A percentile compares a stretch with the other conserved stretches of the same genome.
These are phyloP conservation scores for Hydnum rufescens DNA, from an alignment of 768 basidiomycete genomes.

Conservation along the genomic window DNA sequence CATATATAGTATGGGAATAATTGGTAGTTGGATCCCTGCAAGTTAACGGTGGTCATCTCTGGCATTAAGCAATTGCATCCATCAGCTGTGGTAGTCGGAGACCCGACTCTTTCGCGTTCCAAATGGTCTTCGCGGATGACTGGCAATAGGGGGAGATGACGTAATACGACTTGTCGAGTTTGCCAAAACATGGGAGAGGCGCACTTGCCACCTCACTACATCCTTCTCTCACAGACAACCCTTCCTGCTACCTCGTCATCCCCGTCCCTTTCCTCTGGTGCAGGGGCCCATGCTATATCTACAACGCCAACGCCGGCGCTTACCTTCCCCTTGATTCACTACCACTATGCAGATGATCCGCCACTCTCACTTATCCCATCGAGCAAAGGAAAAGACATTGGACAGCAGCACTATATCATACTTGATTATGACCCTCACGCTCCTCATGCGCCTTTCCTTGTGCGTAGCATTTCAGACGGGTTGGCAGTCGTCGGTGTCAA, in stretches of 20 bases:
- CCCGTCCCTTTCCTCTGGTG: not conserved
- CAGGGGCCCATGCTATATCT: conserved; percentile 15
- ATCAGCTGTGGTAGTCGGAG: no score
- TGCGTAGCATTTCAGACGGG: conserved; percentile 29
- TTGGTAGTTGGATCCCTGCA: no score
- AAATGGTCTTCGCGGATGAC: no score
- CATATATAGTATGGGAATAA: no score
- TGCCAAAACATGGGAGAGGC: no score
- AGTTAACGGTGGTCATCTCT: no score
- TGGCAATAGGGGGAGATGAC: no score
- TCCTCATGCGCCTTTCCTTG: conserved; percentile 16
- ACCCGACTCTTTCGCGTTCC: no score
- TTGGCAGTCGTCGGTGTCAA: conserved; percentile 37
- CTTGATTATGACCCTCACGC: conserved; percentile 41
- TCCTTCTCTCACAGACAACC: not conserved
- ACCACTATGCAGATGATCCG: conserved; percentile 65
- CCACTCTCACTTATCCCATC: conserved; percentile 43
- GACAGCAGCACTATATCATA: conserved; percentile 53
- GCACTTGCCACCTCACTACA: conserved; percentile 1
- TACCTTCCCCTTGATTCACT: conserved; percentile 37
- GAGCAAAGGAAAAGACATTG: conserved; percentile 12
- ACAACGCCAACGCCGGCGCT: conserved; percentile 11
- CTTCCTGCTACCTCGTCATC: not conserved
- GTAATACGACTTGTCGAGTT: no score
- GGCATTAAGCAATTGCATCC: no score